Evolutionary conservation across 75 land plant genomes (phyloP).

Genomic region (Selaginella tamariscina): DNA sequence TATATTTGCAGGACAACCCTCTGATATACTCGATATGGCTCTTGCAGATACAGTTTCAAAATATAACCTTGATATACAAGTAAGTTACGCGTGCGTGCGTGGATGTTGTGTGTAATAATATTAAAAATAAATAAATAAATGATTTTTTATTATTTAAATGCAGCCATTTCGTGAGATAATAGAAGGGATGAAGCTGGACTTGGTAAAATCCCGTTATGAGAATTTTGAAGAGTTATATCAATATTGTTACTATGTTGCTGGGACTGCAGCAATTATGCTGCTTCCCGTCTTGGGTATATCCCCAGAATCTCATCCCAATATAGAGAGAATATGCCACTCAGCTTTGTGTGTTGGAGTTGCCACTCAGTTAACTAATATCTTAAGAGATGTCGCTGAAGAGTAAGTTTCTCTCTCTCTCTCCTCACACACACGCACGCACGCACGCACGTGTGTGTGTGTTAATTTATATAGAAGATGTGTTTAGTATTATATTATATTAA

Average conservation of each 20-base stretch:
- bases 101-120: too few relatives aligned
- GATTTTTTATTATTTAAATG: too few relatives aligned
- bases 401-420: too few relatives aligned
- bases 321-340: slow-evolving; percentile 33
- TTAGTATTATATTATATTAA: not conserved
- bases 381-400: slow-evolving; percentile 53
- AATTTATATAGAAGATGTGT: not conserved
- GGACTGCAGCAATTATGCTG: slow-evolving; percentile 58
- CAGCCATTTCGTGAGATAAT: slow-evolving; percentile 48
- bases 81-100: too few relatives aligned
- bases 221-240: slow-evolving; percentile 50
- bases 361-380: slow-evolving; percentile 42
- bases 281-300: slow-evolving; percentile 66
- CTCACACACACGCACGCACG: too few relatives aligned
- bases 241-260: slow-evolving; percentile 61
- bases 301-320: slow-evolving; percentile 31
- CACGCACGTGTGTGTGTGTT: not conserved
- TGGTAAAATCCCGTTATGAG: slow-evolving; percentile 24
- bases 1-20: not conserved
- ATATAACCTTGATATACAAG: slow-evolving; percentile 3
- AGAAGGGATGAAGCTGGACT: slow-evolving; percentile 51
- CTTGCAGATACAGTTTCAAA: slow-evolving; percentile 11
- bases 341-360: slow-evolving; percentile 39
- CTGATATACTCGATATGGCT: slow-evolving; percentile 5
- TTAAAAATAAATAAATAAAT: too few relatives aligned